Evolutionary conservation across 176 grass and related monocot species (phyloP).

Genomic region (Saccharum officinarum): DNA sequence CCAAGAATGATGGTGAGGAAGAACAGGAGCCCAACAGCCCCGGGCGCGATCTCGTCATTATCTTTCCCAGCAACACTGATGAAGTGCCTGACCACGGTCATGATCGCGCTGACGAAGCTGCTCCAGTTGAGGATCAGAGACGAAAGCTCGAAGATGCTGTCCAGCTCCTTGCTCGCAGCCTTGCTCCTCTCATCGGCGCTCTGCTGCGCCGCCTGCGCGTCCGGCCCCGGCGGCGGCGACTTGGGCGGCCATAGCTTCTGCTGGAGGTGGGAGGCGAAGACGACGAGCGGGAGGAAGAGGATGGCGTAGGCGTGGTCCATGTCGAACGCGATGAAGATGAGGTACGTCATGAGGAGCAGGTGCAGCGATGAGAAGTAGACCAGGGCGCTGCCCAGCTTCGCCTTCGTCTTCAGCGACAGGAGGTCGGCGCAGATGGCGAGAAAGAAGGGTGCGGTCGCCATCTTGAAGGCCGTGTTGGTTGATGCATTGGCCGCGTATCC

Average conservation of each 20-base stretch:
- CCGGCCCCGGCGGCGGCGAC: too few species aligned
- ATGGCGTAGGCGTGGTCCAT: slow-evolving; percentile 5
- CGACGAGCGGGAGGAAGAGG: neutral
- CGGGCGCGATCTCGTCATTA: neutral
- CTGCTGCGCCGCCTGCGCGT: neutral
- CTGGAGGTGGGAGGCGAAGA: neutral
- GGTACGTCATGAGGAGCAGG: neutral
- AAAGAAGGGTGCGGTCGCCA: neutral
- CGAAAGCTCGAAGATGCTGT: neutral
- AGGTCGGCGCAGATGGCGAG: neutral
- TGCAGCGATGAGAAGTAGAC: slow-evolving; percentile 2
- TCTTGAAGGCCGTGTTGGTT: neutral
- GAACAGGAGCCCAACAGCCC: neutral
- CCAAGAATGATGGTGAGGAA: slow-evolving; percentile 11
- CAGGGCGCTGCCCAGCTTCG: neutral
- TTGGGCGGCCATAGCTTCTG: neutral
- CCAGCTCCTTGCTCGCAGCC: neutral
- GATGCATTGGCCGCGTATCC: neutral
- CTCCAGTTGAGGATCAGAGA: neutral
- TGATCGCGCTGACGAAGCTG: neutral
- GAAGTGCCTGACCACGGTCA: neutral
- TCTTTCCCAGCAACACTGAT: neutral
- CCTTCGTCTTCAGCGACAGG: neutral
- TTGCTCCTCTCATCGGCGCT: neutral
- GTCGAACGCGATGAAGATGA: slow-evolving; percentile 13